These are phyloP conservation scores for Dalbergia cultrata DNA, from an alignment of 306 rosid genomes.

Conservation along the genomic window DNA sequence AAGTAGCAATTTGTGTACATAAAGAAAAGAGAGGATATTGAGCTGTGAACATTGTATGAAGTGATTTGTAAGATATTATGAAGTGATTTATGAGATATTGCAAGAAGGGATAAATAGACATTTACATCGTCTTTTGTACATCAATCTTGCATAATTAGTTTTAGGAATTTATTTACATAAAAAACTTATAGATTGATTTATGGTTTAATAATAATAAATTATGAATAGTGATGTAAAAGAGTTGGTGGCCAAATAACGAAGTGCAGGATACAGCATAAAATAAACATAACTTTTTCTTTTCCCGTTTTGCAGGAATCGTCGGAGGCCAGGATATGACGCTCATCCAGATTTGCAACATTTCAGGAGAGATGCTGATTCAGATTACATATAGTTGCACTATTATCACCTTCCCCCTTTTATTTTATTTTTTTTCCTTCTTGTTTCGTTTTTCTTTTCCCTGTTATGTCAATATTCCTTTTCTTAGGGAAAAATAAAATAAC, in stretches of 20 bases:
- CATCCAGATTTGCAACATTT: constrained; percentile 76
- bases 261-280: not conserved
- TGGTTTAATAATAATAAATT: not conserved
- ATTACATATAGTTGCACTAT: constrained; percentile 60
- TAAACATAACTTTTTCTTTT: not conserved
- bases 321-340: constrained; percentile 58
- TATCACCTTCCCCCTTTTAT: not conserved
- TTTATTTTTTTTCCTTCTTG: not conserved
- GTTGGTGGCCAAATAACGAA: not conserved
- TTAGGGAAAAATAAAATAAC: not conserved
- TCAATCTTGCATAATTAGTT: constrained; percentile 4
- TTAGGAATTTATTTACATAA: not conserved
- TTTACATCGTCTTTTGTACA: not conserved
- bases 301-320: constrained; percentile 60
- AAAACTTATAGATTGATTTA: not conserved
- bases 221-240: not conserved
- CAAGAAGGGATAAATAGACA: not conserved
- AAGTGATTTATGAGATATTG: not conserved
- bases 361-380: constrained; percentile 65
- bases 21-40: no score
- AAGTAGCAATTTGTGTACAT: no score
- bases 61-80: not conserved
- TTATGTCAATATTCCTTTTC: constrained; percentile 19
- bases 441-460: not conserved
- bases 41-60: no score